phyloP scores from a whole-genome alignment of 2,329 filamentous ascomycete genomes.

The Fusarium abutilonis region DNA sequence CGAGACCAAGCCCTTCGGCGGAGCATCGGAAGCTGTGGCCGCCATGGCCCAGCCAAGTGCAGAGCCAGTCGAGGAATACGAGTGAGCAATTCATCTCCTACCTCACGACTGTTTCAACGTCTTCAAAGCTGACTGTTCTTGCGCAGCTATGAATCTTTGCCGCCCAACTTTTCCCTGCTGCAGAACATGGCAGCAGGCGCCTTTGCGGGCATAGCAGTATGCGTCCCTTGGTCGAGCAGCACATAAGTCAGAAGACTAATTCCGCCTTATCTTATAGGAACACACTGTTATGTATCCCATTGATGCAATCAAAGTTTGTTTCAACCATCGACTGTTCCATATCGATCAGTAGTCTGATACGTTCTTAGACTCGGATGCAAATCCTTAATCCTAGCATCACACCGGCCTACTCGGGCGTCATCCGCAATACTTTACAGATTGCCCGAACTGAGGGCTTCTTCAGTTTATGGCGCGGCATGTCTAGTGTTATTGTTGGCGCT shows the following conservation, averaged over 20 bases:
- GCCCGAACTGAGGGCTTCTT: conserved; percentile 88
- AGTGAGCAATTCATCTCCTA: conserved; percentile 57
- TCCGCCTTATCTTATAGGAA: conserved; percentile 67
- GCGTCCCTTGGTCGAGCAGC: conserved; percentile 45
- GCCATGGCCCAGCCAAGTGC: conserved; percentile 74
- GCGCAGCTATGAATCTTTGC: conserved; percentile 87
- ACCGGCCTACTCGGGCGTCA: conserved; percentile 86
- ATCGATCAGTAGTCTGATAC: conserved; percentile 32
- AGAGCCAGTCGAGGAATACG: conserved; percentile 72
- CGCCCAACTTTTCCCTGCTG: conserved; percentile 90
- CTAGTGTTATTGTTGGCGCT: conserved; percentile 93
- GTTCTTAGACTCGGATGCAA: conserved; percentile 90
- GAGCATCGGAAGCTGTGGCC: conserved; percentile 73
- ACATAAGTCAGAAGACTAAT: conserved; percentile 21
- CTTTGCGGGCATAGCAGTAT: conserved; percentile 94
- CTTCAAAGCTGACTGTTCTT: conserved; percentile 13
- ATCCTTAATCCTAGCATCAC: conserved; percentile 85
- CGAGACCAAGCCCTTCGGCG: conserved; percentile 68
- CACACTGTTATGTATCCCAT: conserved; percentile 99
- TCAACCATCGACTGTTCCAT: neutral
- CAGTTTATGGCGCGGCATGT: conserved; percentile 95
- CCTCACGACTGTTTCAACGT: neutral
- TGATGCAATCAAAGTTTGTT: conserved; percentile 89
- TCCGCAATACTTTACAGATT: conserved; percentile 93
- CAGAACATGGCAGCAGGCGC: conserved; percentile 97